Evolutionary conservation across 345 rosid species (phyloP), one percentile per base, ranked within the genome.

Genomic region (Murraya paniculata): DNA sequence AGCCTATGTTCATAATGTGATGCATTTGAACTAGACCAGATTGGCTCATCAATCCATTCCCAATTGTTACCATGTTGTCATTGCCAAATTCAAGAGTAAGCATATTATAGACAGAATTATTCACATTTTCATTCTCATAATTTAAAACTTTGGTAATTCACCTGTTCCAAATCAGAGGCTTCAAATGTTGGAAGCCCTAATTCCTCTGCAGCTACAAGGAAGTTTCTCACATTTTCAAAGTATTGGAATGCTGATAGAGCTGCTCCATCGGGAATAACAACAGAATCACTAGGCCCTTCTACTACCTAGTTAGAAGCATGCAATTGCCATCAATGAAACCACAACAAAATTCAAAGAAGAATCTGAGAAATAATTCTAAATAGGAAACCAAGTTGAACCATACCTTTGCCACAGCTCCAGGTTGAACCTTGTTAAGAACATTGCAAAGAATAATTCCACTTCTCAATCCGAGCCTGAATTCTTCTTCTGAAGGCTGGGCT

Each of bases 131-230:
- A 11, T 71, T 75, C 41, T 71, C 21, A 3, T 22, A 69, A n/a
- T 64, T 35, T 7, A 31, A 67, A 68, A 24, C 13, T 5, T 9
- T 36, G n/a, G 64, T 19, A 45, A 45, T 13, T 45, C 5, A 91
- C 98, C 64, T 93, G 98, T 81, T 93, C 98, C 30, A 93, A 90
- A 91, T 93, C 98, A 81, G 98, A 93, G 60, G 96, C 98, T 69
- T 93, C 98, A 77, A 93, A 93, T 9, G 89, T 87, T 10, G 98
- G 98, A 79, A 91, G 73, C 19, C 97, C 93, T 83, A 90, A 73
- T 53, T 89, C 89, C 48, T 91, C 90, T 35, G 85, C 87, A 76
- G 96, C 93, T 71, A 91, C 96, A 67, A 93, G 91, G 80, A 91
- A 93, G 77, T 93, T 93, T 85, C 98, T 86, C 73, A 93, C 93